Evolutionary conservation across 1,284 basidiomycete genomes (phyloP), one percentile per base, ranked within the genome.

Genomic region (Microbotryum silenes-acaulis): DNA sequence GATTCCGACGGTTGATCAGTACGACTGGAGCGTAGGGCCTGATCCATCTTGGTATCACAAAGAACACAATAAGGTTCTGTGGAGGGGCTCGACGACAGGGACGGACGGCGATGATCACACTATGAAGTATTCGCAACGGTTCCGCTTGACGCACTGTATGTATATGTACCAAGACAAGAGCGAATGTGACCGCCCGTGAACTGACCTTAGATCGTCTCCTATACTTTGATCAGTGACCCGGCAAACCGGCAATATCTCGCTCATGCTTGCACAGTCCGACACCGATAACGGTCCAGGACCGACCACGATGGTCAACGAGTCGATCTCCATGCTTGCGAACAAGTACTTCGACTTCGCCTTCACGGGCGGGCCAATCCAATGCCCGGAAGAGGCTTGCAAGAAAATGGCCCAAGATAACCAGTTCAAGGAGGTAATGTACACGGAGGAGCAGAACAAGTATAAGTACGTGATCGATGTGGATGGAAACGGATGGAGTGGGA

Each of bases 1-100:
- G 14, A 55, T 72, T 27, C 69, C 71, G 14, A 55, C 56, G 5
- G 20, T 57, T 37, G 69, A 69, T 54, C 67, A 72, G 48, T 72
- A 62, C 56, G 67, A 59, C 49, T 48, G 42, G 16, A 52, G 55
- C 25, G 61, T 69, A 18, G 71, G 68, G 20, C 59, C 42, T 21
- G 65, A 65, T 48, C 64, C 50, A 73, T 72, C 42, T 18, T 80
- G 78, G 78, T 74, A 77, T 74, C 67, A 72, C 50, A 71, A 76
- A 49, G 76, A 76, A 63, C 63, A 66, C 25, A 65, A 73, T 60
- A 75, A 75, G 65, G 69, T 74, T 3, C 71, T 71, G 4, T 73
- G 72, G 77, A 72, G 78, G 29, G 78, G 78, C 1, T 73, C 76
- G 16, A 73, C 76, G 18, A 78, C 76, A 2, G 78, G 78, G 6